Evolutionary conservation across 176 grass and related monocot genomes (phyloP), one percentile per base, ranked within the genome.

Genomic region (Poa annua): DNA sequence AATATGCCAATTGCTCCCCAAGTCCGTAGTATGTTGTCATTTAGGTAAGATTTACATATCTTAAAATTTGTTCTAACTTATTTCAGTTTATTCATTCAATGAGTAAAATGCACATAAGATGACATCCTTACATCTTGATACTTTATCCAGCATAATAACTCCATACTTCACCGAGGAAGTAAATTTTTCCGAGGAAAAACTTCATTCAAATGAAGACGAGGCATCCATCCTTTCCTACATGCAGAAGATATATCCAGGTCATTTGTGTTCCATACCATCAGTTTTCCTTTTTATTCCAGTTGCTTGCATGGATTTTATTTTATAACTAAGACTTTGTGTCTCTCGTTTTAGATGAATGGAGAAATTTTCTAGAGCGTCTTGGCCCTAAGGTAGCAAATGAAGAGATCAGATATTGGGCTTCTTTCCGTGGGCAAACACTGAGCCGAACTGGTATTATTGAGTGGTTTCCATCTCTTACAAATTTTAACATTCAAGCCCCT

Each of bases 181-280:
- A 66, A 94, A 89, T 62, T 92, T 97, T 92, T 94, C 88, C 9
- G 86, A 89, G 74, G 92, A 94, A 17, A 90, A 94, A 49, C 95
- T 94, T 91, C 75, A 92, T 83, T 88, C 67, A 71, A 86, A 89
- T 88, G 84, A 94, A 91, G 95, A 97, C 68, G 88, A 93, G 49
- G 57, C 86, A n/a, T 97, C 95, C 79, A 91, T 94, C 51, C 86
- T 94, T 78, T 88, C 81, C 25, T 97, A 97, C 81, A 97, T 97
- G 95, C 70, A 97, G 86, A 94, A 79, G 76, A 94, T 97, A 91
- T 97, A 92, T 86, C 95, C 95, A 89, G 92, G 95, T 94, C 48
- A 77, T 4, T 38, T 57, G 61, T 60, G 53, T 80, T 55, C 7
- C 65, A 63, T 48, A 71, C 7, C 11, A 72, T 78, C n/a, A 44